Base-by-base conservation (phyloP, 768 basidiomycete species). In the Calocera cornea region DNA sequence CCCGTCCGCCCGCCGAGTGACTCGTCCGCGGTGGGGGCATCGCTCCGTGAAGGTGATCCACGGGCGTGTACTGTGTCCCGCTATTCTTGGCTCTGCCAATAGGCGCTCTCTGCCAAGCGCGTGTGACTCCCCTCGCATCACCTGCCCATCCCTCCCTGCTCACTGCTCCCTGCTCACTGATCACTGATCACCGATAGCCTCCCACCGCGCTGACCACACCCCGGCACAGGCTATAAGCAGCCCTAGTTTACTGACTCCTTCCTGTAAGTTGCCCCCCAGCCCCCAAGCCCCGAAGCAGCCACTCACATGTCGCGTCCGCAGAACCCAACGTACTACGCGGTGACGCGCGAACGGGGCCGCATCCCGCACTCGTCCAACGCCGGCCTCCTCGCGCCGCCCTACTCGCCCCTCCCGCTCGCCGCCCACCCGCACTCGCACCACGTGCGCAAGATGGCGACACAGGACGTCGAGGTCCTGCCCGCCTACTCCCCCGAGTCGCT, bases 241-340 rank as follows among this genome's bases (percentile, higher is more conserved):
- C n/a, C n/a, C n/a, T n/a, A n/a, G 14, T 22, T 27, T 60, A 11
- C 54, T 8, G 5, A 5, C 19, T 2, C 54, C 14, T 60, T 33
- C 31, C 54, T 10, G 54, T 60, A 60, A 2, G 54, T 60, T 60
- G 7, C 31, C 54, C 24, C 54, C 54, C 11, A 10, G 10, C 11
- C 11, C 27, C 5, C 14, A 16, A 5, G 14, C 11, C 22, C 54
- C 54, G 14, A 2, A 5, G 7, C 44, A 47, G 24, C 40, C 10
- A 41, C 44, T 38, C 36, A 24, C 44, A 60, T 60, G 54, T n/a
- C n/a, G n/a, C n/a, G n/a, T n/a, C 54, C 54, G 14, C 54, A 60
- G 54, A 60, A 60, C 54, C 54, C 54, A 27, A 60, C 54, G 31
- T 60, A 60, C 54, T 60, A 60, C 54, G 54, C 54, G 54, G 54